Base-by-base conservation (phyloP, 2,329 filamentous ascomycete genomes). In the Macrophomina pseudophaseolina region DNA sequence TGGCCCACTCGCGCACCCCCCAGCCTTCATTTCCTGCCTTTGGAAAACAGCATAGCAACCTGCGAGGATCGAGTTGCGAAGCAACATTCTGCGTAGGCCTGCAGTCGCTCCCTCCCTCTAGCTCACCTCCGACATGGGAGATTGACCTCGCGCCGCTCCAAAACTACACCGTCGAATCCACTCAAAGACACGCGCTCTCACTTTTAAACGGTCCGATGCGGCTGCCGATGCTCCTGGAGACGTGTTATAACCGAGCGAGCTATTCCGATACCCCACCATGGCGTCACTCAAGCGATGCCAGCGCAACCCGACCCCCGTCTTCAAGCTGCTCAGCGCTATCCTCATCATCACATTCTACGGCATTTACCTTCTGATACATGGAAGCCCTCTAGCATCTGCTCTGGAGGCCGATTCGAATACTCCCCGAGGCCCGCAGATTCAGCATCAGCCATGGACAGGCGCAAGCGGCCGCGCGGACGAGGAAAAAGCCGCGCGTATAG, bases 321-420 rank as follows among this genome's bases (percentile, higher is more conserved):
- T 78, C 72, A 80, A 81, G 72, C 72, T 80, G 64, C 73, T 80
- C 59, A 74, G 75, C 48, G 79, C 76, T 59, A 72, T 76, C 64
- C 70, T 80, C 67, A 74, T 81, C 70, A 73, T 81, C 65, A 74
- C 73, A 33, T 74, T 80, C 63, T 81, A 80, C 73, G 73, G 80
- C 56, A 67, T 81, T 40, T 75, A 78, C 67, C 76, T 77, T 53
- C 72, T 75, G 64, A 77, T 79, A 67, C 74, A 75, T 62, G 68
- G 74, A 74, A 62, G 44, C 11, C 77, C 6, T 42, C 48, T 54
- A 40, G 40, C 40, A 12, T 40, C 33, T 38, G 12, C 40, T 32
- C 30, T 32, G 14, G 59, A 63, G n/a, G 30, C 9, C 4, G 30
- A 44, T 7, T 49, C 42, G 23, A 12, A 18, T 18, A 38, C 16